Conservation (phyloP, 2,329 filamentous ascomycete species). For the Penicillium sp. region DNA sequence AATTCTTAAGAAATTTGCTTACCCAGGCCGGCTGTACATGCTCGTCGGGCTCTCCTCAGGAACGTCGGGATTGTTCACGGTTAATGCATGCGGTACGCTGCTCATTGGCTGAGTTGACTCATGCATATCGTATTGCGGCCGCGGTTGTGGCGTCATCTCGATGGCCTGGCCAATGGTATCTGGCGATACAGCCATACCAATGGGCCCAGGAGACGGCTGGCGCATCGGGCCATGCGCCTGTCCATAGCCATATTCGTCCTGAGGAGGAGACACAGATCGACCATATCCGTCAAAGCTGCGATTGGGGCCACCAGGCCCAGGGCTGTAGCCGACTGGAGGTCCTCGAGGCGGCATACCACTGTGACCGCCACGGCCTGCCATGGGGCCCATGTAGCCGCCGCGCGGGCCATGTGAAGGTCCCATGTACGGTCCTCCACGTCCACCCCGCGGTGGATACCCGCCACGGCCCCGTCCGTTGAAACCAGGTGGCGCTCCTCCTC, state of each 20-base stretch:
- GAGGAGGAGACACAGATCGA: constrained; percentile 27
- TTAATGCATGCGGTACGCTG: constrained; percentile 26
- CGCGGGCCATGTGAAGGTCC: constrained; percentile 42
- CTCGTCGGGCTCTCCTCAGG: constrained; percentile 61
- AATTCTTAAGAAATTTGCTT: constrained; percentile 41
- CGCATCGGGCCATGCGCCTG: constrained; percentile 16
- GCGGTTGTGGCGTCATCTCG: constrained; percentile 74
- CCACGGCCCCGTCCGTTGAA: constrained; percentile 57
- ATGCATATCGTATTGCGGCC: constrained; percentile 34
- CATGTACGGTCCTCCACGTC: constrained; percentile 41
- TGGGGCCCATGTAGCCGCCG: constrained; percentile 38
- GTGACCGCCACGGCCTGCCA: constrained; percentile 36
- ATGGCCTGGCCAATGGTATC: constrained; percentile 60
- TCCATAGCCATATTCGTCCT: constrained; percentile 27
- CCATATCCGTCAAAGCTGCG: constrained; percentile 36
- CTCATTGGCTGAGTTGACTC: constrained; percentile 36
- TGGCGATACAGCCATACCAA: constrained; percentile 36
- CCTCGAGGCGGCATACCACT: constrained; percentile 42
- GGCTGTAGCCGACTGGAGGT: constrained; percentile 45
- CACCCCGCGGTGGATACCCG: constrained; percentile 49
- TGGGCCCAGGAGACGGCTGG: constrained; percentile 33
- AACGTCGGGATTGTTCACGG: constrained; percentile 25
- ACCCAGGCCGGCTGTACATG: constrained; percentile 71
- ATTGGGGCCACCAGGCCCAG: constrained; percentile 36
- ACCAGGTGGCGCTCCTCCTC: constrained; percentile 39